phyloP scores from a whole-genome alignment of 257 asterid species.

The Solanum sejunctum region DNA sequence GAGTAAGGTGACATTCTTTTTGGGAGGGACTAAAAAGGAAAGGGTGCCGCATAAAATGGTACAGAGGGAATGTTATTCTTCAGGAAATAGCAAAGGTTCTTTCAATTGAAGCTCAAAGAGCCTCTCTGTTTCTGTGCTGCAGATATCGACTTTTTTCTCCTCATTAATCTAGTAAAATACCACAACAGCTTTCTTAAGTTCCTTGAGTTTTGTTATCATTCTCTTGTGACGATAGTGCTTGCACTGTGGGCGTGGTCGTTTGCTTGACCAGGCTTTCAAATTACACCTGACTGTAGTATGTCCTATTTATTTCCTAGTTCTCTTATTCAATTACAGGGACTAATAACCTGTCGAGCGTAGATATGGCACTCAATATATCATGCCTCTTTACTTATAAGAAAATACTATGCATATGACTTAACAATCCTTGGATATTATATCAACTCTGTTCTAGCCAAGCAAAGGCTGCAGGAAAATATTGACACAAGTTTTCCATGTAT shows the following conservation, averaged over 20 bases:
- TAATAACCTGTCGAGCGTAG: not conserved
- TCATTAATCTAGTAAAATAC: not conserved
- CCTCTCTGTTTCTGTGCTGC: not conserved
- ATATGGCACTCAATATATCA: not conserved
- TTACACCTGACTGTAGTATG: not conserved
- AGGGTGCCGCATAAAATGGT: too few relatives aligned
- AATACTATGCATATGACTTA: not conserved
- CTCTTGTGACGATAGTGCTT: not conserved
- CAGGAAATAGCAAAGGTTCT: not conserved
- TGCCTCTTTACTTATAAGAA: not conserved
- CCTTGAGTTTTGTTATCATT: not conserved
- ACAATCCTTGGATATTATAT: not conserved
- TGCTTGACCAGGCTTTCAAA: not conserved
- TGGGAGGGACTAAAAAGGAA: too few relatives aligned
- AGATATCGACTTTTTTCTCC: not conserved
- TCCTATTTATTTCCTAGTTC: not conserved
- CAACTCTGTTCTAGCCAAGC: not conserved
- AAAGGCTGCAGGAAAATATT: not conserved
- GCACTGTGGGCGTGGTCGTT: not conserved
- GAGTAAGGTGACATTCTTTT: too few relatives aligned
- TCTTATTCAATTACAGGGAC: not conserved
- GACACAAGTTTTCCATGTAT: constrained; percentile 5
- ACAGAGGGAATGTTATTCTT: not conserved
- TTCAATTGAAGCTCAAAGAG: not conserved
- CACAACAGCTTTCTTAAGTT: not conserved